These are phyloP conservation scores for Hypoxylon intermedium DNA, from an alignment of 495 filamentous ascomycete genomes.

Conservation along the genomic window DNA sequence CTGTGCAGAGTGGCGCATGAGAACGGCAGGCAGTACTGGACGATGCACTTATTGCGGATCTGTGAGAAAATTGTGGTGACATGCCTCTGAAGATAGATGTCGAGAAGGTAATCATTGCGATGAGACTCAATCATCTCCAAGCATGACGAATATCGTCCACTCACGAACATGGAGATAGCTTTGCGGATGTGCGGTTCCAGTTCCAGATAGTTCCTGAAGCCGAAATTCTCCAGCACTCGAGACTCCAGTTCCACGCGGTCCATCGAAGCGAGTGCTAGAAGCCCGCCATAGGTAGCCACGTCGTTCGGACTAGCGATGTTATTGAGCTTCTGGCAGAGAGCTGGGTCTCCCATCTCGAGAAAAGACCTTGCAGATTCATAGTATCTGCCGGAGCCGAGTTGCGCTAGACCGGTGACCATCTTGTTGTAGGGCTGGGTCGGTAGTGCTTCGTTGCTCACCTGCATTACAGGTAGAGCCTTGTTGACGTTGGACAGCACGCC, in stretches of 20 bases:
- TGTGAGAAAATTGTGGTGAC: constrained; percentile 69
- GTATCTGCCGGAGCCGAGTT: constrained; percentile 70
- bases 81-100: constrained; percentile 83
- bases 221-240: constrained; percentile 75
- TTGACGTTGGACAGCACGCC: constrained; percentile 69
- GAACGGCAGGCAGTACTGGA: constrained; percentile 87
- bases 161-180: constrained; percentile 86
- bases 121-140: constrained; percentile 82
- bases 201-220: constrained; percentile 88
- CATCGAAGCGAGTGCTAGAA: constrained; percentile 92
- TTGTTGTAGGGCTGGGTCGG: constrained; percentile 67
- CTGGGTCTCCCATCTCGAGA: constrained; percentile 61
- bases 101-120: constrained; percentile 83
- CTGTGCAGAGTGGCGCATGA: constrained; percentile 74
- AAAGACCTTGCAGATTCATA: constrained; percentile 77
- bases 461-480: constrained; percentile 71
- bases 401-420: constrained; percentile 72
- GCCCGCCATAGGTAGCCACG: constrained; percentile 87
- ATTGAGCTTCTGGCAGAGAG: constrained; percentile 65
- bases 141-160: constrained; percentile 83
- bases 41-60: constrained; percentile 88
- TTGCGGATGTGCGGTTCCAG: constrained; percentile 93
- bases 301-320: constrained; percentile 84
- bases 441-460: constrained; percentile 61
- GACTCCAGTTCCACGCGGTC: constrained; percentile 74